These are phyloP conservation scores for Corymbia calophylla DNA, from an alignment of 441 rosid genomes.

Conservation along the genomic window DNA sequence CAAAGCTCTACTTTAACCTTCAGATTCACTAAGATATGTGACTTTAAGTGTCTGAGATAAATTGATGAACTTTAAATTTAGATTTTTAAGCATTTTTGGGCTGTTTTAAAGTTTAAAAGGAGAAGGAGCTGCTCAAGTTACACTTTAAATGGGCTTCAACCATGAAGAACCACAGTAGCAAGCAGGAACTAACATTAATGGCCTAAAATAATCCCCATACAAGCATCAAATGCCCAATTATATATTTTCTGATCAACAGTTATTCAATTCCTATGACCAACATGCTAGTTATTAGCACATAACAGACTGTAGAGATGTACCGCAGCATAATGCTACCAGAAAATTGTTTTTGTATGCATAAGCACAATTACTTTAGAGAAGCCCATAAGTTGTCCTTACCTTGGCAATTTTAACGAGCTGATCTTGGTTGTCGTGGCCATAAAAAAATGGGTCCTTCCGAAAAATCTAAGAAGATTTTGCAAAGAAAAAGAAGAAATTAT, in stretches of 20 bases:
- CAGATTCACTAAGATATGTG: not conserved
- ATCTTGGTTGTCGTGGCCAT: slow-evolving; percentile 97
- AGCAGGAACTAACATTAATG: not conserved
- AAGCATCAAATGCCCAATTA: not conserved
- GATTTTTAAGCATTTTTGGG: not conserved
- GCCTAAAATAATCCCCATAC: not conserved
- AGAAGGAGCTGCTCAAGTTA: not conserved
- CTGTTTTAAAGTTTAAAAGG: not conserved
- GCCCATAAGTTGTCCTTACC: slow-evolving; percentile 30
- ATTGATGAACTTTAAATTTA: not conserved
- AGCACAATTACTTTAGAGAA: not conserved
- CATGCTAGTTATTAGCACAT: not conserved
- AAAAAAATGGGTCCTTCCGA: slow-evolving; percentile 93
- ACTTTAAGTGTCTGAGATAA: not conserved
- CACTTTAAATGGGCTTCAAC: not conserved
- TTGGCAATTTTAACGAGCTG: slow-evolving; percentile 93
- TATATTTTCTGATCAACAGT: not conserved
- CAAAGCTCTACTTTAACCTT: not conserved
- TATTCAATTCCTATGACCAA: not conserved
- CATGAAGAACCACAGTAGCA: not conserved
- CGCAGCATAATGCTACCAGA: not conserved
- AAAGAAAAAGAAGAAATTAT: not conserved
- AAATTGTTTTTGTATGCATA: not conserved
- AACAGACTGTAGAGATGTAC: not conserved
- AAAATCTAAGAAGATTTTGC: slow-evolving; percentile 46